Evolutionary conservation across 305 asterid genomes (phyloP), one percentile per base, ranked within the genome.

Genomic region (Rubia tinctorum): DNA sequence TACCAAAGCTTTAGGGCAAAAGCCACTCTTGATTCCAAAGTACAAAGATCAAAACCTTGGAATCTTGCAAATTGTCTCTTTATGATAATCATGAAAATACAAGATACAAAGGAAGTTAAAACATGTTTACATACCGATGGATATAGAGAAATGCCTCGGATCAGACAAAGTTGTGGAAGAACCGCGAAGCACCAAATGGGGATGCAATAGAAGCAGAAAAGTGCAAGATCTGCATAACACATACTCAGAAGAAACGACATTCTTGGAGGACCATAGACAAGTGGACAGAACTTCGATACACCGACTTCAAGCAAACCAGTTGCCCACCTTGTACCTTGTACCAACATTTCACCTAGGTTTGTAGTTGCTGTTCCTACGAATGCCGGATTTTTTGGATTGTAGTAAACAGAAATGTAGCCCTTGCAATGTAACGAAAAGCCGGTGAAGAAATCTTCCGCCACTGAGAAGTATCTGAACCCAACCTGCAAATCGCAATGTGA

Each of bases 371-470:
- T 63, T 8, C 97, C 97, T 71, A 88, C 68, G 80, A 91, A 91
- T 67, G 93, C 84, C 13, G 95, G 85, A 74, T 88, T 78, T 1
- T 74, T 1, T 3, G 97, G 96, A 14, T 83, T 78, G 15, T 18
- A 22, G 37, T 79, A 88, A 63, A 90, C 87, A 6, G 96, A 88
- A 27, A 1, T 82, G 90, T 93, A 88, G 0, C 96, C 96, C 66
- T 79, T 83, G 20, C 92, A 83, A 12, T 89, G 92, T 67, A 91
- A 63, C 6, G 73, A 74, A 23, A 89, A 79, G 40, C 97, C 80
- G 10, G 96, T 86, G 18, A 88, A 86, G 77, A 78, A 80, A 77
- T 91, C 97, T 69, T 91, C 97, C 64, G 80, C 86, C 37, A 91
- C 87, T 0, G 95, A 76, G 20, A 79, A 81, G 75, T 91, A 91